phyloP scores from a whole-genome alignment of 1,139 yeast genomes.

The Yamadazyma taylorii region DNA sequence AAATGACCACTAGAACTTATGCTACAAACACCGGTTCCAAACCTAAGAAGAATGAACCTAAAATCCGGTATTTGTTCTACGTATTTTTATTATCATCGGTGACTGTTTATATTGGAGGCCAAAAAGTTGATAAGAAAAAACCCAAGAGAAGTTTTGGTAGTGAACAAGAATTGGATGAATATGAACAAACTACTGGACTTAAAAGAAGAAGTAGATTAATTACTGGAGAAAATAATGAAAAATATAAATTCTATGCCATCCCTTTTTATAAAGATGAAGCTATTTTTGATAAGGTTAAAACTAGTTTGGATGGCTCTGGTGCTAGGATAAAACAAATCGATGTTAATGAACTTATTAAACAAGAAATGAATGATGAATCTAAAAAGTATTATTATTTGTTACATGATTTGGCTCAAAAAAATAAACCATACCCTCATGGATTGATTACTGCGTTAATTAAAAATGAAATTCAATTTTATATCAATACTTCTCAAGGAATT shows the following conservation, averaged over 20 bases:
- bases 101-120: slow-evolving; percentile 52
- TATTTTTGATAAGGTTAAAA: slow-evolving; percentile 20
- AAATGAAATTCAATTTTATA: slow-evolving; percentile 40
- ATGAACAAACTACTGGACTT: slow-evolving; percentile 51
- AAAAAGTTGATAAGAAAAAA: slow-evolving; percentile 49
- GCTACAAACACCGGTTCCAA: background rate
- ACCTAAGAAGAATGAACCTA: slow-evolving; percentile 37
- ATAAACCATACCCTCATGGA: slow-evolving; percentile 54
- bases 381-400: slow-evolving; percentile 43
- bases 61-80: slow-evolving; percentile 48
- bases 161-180: slow-evolving; percentile 59
- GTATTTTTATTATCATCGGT: slow-evolving; percentile 54
- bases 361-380: slow-evolving; percentile 41
- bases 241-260: slow-evolving; percentile 42
- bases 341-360: slow-evolving; percentile 43
- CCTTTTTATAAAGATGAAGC: slow-evolving; percentile 37
- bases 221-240: slow-evolving; percentile 23
- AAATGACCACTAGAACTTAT: background rate
- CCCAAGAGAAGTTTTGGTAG: slow-evolving; percentile 51
- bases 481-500: slow-evolving; percentile 43
- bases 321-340: slow-evolving; percentile 48
- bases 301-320: slow-evolving; percentile 19
- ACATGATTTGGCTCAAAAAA: slow-evolving; percentile 36
- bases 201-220: slow-evolving; percentile 54
- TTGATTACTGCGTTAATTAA: slow-evolving; percentile 57